Evolutionary conservation across 495 filamentous ascomycete genomes (phyloP), one percentile per base, ranked within the genome.

Genomic region (Penicillium samsonianum): DNA sequence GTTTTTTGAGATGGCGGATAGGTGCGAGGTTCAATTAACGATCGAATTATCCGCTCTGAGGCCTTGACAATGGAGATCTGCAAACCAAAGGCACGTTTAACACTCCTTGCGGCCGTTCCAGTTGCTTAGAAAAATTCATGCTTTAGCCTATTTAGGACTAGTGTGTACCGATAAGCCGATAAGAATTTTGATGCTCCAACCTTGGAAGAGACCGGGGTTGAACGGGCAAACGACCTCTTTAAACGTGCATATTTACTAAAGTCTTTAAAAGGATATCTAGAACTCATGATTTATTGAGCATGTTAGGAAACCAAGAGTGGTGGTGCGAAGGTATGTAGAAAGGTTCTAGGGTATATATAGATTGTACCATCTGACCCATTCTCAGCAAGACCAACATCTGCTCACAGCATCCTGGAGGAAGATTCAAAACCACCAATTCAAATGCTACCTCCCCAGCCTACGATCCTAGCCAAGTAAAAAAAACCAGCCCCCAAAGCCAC

Each of bases 81-180:
- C 50, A 30, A 16, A 42, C 20, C 25, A 53, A 53, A 53, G 19
- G 43, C 53, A 55, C 53, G 53, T 55, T 55, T 22, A 54, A 45
- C 22, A 54, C 44, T 60, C 50, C 64, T 63, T 60, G 44, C 55
- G 54, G 53, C 64, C 43, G 54, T 45, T 22, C 40, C 23, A 50
- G 64, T 50, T 35, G 58, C 50, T 53, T 38, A 56, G 59, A 62
- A 67, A 68, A 68, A 68, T 68, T 67, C 53, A 59, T 55, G 28
- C 54, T 56, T 45, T 65, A 59, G 19, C 67, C 53, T 37, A 17
- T 35, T 63, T 41, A 8, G 64, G 59, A 40, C 50, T 69, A 69
- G 67, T 50, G 60, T 40, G 11, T 0, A 14, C 11, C 23, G 64
- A 65, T 65, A 65, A 58, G 67, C 61, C 52, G 63, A 69, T 67